Conservation (phyloP, 192 early-diverging fungal species). For the Backusella tuberculispora region DNA sequence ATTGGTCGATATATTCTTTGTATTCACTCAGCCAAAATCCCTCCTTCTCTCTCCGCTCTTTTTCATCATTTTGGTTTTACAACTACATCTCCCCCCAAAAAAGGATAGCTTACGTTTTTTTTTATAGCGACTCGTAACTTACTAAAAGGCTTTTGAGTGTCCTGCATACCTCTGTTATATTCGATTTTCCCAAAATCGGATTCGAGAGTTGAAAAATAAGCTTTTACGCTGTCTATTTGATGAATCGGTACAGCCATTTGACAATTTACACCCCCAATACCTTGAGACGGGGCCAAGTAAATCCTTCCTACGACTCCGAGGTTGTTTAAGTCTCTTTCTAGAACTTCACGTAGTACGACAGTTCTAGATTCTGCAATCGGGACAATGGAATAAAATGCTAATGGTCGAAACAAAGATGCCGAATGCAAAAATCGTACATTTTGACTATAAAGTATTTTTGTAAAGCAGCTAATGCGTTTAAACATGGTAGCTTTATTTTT, state of each 20-base stretch:
- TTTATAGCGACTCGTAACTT: conserved; percentile 65
- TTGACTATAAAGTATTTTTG: background rate
- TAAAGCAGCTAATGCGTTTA: background rate
- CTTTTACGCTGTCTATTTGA: conserved; percentile 52
- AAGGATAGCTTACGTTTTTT: conserved; percentile 45
- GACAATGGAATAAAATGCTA: conserved; percentile 35
- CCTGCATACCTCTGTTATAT: conserved; percentile 33
- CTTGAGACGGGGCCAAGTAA: conserved; percentile 60
- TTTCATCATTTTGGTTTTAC: background rate
- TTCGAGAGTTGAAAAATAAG: conserved; percentile 50
- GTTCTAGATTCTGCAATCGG: conserved; percentile 16
- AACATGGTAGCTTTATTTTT: background rate
- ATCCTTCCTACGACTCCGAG: conserved; percentile 69
- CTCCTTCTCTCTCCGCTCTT: background rate
- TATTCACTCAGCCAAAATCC: background rate
- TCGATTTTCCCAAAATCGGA: conserved; percentile 35
- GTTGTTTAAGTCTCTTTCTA: conserved; percentile 16
- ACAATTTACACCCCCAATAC: conserved; percentile 68
- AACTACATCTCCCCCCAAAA: background rate
- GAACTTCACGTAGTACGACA: conserved; percentile 3
- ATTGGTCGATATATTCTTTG: background rate
- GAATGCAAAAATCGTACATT: conserved; percentile 6
- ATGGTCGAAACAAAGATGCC: conserved; percentile 22
- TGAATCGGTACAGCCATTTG: conserved; percentile 69
- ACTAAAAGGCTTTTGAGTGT: conserved; percentile 57